Conservation (phyloP, 805 yeast species). For the Kuraishia molischiana region DNA sequence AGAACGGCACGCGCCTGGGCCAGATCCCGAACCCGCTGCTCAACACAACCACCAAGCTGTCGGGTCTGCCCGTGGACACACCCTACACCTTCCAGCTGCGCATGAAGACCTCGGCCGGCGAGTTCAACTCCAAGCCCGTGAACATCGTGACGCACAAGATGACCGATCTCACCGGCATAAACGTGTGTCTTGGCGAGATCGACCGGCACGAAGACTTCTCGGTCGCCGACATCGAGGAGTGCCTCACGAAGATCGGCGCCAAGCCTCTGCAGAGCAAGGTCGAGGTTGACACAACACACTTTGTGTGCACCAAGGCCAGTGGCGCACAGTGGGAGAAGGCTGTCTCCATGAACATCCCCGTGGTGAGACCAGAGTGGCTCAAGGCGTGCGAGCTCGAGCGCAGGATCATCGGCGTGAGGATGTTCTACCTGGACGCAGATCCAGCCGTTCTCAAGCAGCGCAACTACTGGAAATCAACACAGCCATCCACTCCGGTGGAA, state of each 20-base stretch:
- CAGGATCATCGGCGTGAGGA: slow-evolving; percentile 86
- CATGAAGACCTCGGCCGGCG: slow-evolving; percentile 87
- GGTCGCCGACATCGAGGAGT: slow-evolving; percentile 47
- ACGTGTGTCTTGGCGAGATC: slow-evolving; percentile 80
- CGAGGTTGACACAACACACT: slow-evolving; percentile 89
- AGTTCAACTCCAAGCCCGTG: slow-evolving; percentile 55
- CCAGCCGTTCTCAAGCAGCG: slow-evolving; percentile 30
- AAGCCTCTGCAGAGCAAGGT: slow-evolving; percentile 66
- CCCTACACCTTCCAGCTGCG: slow-evolving; percentile 70
- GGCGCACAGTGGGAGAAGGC: slow-evolving; percentile 77
- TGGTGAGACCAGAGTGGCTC: slow-evolving; percentile 94
- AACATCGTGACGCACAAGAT: slow-evolving; percentile 82
- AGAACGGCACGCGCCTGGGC: slow-evolving; percentile 67
- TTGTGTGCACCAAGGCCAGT: slow-evolving; percentile 59
- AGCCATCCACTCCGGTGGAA: slow-evolving; percentile 4
- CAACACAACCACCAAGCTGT: slow-evolving; percentile 74
- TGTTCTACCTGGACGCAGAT: slow-evolving; percentile 59
- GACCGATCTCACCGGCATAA: slow-evolving; percentile 92
- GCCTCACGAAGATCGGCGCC: slow-evolving; percentile 71
- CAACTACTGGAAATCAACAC: slow-evolving; percentile 26
- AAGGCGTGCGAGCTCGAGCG: slow-evolving; percentile 88
- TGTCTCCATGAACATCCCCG: slow-evolving; percentile 76
- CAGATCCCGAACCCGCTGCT: slow-evolving; percentile 75
- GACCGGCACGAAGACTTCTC: slow-evolving; percentile 42
- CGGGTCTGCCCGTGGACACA: slow-evolving; percentile 86